A percentile compares a stretch with the other conserved stretches of the same genome.
Evolutionary conservation across 2,329 filamentous ascomycete genomes (phyloP).

Genomic region (Alternaria metachromatica): DNA sequence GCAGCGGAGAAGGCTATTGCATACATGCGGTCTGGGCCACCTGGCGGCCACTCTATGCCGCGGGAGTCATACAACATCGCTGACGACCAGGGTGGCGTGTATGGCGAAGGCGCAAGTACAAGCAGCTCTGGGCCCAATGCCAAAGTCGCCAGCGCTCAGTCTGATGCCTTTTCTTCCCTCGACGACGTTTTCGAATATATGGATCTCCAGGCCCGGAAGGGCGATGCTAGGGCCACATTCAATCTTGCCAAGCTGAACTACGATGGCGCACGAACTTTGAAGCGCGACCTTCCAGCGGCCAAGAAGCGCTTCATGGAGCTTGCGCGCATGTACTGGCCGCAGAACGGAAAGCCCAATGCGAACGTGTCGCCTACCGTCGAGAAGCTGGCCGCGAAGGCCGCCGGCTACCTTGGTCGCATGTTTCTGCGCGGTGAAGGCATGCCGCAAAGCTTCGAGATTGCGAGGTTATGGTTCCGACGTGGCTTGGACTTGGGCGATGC

Average conservation of each 20-base stretch:
- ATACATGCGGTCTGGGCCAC: constrained; percentile 88
- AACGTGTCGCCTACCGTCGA: constrained; percentile 75
- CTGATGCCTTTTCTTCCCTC: constrained; percentile 82
- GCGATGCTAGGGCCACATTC: constrained; percentile 85
- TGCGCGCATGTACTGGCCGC: constrained; percentile 80
- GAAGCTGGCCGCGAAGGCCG: constrained; percentile 80
- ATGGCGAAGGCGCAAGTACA: constrained; percentile 92
- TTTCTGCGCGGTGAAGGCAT: constrained; percentile 87
- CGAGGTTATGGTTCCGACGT: constrained; percentile 82
- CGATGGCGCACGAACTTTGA: constrained; percentile 79
- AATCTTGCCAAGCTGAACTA: constrained; percentile 87
- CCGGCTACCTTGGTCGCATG: constrained; percentile 88
- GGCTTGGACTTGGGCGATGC: constrained; percentile 78
- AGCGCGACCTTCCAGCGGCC: constrained; percentile 74
- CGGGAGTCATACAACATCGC: constrained; percentile 84
- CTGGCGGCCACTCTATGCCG: constrained; percentile 80
- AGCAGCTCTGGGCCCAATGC: constrained; percentile 86
- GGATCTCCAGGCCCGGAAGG: constrained; percentile 87
- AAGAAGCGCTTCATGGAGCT: constrained; percentile 83
- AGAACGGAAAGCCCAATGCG: constrained; percentile 75
- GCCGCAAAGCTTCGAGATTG: constrained; percentile 77
- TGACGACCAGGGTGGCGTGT: constrained; percentile 89
- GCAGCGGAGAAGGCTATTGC: constrained; percentile 92
- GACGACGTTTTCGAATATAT: constrained; percentile 96
- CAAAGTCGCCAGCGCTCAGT: constrained; percentile 72